Percentiles rank a stretch among this genome's conserved stretches.
These are phyloP conservation scores for Ophiostoma perfectum DNA, from an alignment of 2,329 filamentous ascomycete species.

Conservation along the genomic window DNA sequence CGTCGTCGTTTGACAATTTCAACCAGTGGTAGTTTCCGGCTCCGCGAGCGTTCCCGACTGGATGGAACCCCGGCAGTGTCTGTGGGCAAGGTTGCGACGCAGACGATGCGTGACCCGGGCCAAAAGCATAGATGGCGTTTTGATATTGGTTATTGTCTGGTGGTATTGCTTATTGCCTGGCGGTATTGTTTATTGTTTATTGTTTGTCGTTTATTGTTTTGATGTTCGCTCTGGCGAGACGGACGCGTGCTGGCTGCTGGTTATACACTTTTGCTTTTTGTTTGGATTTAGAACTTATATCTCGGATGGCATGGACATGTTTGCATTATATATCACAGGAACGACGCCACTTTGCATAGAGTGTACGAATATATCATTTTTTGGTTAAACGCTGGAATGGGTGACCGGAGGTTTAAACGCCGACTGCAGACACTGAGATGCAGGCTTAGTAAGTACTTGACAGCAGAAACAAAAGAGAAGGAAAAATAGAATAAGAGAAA, in stretches of 20 bases:
- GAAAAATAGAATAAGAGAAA: no score
- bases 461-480: no score
- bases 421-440: no score
- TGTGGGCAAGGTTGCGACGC: not conserved
- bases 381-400: not conserved
- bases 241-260: no score
- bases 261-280: not conserved
- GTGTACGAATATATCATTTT: not conserved
- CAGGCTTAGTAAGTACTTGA: no score
- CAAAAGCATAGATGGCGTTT: not conserved
- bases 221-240: not conserved
- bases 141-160: not conserved
- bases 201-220: not conserved
- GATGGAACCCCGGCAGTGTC: no score
- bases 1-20: conserved; percentile 27
- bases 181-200: no score
- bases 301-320: not conserved
- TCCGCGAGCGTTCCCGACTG: no score
- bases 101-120: not conserved
- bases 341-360: conserved; percentile 4
- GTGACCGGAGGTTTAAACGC: no score
- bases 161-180: not conserved
- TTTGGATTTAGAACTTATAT: not conserved
- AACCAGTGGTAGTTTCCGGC: conserved; percentile 18
- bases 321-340: not conserved